Conservation (phyloP, 306 rosid species). For the Prinsepia uniflora region DNA sequence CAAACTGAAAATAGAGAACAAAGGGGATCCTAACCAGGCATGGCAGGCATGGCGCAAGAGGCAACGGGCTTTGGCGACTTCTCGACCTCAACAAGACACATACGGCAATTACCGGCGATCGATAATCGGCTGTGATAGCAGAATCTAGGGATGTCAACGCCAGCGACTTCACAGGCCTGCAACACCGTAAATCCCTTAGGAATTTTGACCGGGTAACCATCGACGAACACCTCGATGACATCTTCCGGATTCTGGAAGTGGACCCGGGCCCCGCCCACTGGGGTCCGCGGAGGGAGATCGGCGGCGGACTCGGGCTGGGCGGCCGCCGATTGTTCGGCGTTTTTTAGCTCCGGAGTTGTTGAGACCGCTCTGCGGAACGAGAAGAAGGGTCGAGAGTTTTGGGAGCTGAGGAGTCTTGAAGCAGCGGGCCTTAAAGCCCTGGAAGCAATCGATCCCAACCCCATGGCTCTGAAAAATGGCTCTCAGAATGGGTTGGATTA, state of each 20-base stretch:
- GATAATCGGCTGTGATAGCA: constrained; percentile 91
- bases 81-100: constrained; percentile 99
- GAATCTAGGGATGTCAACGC: constrained; percentile 88
- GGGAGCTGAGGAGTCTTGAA: constrained; percentile 45
- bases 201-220: constrained; percentile 85
- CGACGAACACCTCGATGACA: constrained; percentile 88
- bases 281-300: constrained; percentile 52
- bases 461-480: constrained; percentile 40
- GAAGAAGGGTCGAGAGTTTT: constrained; percentile 38
- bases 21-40: constrained; percentile 45
- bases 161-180: constrained; percentile 96
- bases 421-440: constrained; percentile 61
- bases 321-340: constrained; percentile 60
- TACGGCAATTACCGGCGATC: constrained; percentile 94
- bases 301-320: constrained; percentile 38
- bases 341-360: constrained; percentile 72
- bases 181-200: constrained; percentile 94
- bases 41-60: constrained; percentile 99
- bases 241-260: constrained; percentile 75
- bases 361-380: constrained; percentile 47
- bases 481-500: neutral
- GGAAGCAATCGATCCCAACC: constrained; percentile 81
- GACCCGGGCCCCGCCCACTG: constrained; percentile 75
- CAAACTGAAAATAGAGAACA: neutral
- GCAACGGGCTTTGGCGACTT: constrained; percentile 99